Conservation (phyloP, 2,329 filamentous ascomycete species). For the Pseudogymnoascus destructans region DNA sequence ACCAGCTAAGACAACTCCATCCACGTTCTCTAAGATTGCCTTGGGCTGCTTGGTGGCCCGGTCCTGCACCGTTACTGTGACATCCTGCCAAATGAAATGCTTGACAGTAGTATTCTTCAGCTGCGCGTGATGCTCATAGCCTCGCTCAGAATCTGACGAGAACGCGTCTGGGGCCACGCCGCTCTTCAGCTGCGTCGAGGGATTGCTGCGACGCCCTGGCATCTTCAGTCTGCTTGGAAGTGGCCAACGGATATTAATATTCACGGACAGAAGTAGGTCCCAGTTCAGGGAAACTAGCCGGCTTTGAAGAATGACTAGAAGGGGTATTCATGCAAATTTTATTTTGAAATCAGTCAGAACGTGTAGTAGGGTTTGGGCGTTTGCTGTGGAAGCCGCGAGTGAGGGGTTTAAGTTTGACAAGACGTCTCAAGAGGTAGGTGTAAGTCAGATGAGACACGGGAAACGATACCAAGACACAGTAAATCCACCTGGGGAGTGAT, state of each 20-base stretch:
- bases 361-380: neutral
- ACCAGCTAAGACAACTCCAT: conserved; percentile 53
- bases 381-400: neutral
- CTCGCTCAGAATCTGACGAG: neutral
- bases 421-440: neutral
- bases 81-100: conserved; percentile 50
- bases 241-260: neutral
- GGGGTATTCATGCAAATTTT: neutral
- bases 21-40: conserved; percentile 48
- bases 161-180: neutral
- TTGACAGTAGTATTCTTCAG: conserved; percentile 52
- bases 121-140: conserved; percentile 26
- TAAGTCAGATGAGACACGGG: neutral
- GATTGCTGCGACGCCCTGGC: neutral
- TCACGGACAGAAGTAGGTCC: neutral
- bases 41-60: conserved; percentile 49
- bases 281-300: neutral
- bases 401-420: neutral
- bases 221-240: neutral
- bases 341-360: neutral
- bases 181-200: neutral
- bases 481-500: neutral
- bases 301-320: neutral
- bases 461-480: neutral
- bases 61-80: conserved; percentile 63